These are phyloP conservation scores for Medicago truncatula DNA, from an alignment of 306 rosid genomes.

Conservation along the genomic window DNA sequence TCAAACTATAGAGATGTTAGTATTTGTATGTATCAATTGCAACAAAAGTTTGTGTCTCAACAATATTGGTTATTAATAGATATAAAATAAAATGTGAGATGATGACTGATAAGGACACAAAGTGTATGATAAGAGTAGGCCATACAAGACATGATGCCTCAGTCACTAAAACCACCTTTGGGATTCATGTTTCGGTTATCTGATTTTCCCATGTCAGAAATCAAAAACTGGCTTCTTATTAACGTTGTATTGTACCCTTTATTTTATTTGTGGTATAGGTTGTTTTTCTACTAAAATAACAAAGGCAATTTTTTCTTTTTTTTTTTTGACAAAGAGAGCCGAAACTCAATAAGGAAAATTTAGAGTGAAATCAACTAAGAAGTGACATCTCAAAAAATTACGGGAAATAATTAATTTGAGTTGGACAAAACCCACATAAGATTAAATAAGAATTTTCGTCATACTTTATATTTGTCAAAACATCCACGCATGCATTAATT, in stretches of 20 bases:
- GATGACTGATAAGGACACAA: slow-evolving; percentile 86
- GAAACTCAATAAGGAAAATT: too few relatives aligned
- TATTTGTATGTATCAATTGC: slow-evolving; percentile 60
- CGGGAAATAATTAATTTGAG: too few relatives aligned
- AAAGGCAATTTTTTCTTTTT: slow-evolving; percentile 34
- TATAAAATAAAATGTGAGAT: slow-evolving; percentile 46
- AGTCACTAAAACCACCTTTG: slow-evolving; percentile 54
- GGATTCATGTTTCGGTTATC: slow-evolving; percentile 43
- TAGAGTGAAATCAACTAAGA: too few relatives aligned
- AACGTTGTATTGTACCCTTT: slow-evolving; percentile 22
- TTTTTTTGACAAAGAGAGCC: neutral
- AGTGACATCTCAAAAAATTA: too few relatives aligned
- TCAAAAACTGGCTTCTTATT: slow-evolving; percentile 26
- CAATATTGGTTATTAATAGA: slow-evolving; percentile 36
- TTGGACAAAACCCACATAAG: too few relatives aligned
- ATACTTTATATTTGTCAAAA: too few relatives aligned
- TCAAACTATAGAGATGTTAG: slow-evolving; percentile 24
- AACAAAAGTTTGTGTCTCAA: slow-evolving; percentile 68
- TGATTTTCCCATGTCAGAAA: slow-evolving; percentile 32
- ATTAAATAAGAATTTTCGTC: too few relatives aligned
- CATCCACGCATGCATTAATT: too few relatives aligned
- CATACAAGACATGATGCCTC: slow-evolving; percentile 61
- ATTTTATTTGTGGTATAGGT: slow-evolving; percentile 35
- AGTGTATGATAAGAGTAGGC: slow-evolving; percentile 60
- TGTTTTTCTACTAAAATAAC: slow-evolving; percentile 50